Conservation (phyloP, 2,329 filamentous ascomycete genomes). For the Talaromyces sp. region DNA sequence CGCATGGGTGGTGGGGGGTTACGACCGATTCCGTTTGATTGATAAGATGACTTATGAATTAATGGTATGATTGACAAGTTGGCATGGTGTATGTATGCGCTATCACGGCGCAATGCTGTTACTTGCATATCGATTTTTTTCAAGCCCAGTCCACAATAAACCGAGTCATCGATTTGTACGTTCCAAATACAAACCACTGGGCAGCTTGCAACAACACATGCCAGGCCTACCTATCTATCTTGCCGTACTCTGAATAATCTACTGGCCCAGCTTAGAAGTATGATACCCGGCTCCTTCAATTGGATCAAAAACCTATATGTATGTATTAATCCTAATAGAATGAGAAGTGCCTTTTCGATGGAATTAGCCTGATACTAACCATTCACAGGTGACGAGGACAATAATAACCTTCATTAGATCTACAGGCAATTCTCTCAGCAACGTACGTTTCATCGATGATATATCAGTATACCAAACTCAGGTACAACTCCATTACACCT, state of each 20-base stretch:
- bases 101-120: not conserved
- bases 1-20: constrained; percentile 66
- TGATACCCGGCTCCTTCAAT: not conserved
- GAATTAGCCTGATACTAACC: too few relatives aligned
- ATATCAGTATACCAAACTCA: too few relatives aligned
- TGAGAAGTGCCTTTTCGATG: too few relatives aligned
- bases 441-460: too few relatives aligned
- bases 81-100: not conserved
- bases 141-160: not conserved
- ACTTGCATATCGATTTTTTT: not conserved
- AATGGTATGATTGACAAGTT: not conserved
- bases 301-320: too few relatives aligned
- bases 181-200: not conserved
- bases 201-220: not conserved
- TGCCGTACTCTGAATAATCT: not conserved
- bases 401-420: too few relatives aligned
- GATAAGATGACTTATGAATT: constrained; percentile 17
- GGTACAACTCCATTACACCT: too few relatives aligned
- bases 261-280: not conserved
- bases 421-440: too few relatives aligned
- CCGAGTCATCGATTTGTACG: not conserved
- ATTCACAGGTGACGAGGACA: too few relatives aligned
- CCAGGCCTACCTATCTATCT: not conserved
- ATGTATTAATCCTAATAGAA: too few relatives aligned
- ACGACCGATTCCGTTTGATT: constrained; percentile 50